Conservation (phyloP, 1,284 basidiomycete species). For the Trichosporon sp. region DNA sequence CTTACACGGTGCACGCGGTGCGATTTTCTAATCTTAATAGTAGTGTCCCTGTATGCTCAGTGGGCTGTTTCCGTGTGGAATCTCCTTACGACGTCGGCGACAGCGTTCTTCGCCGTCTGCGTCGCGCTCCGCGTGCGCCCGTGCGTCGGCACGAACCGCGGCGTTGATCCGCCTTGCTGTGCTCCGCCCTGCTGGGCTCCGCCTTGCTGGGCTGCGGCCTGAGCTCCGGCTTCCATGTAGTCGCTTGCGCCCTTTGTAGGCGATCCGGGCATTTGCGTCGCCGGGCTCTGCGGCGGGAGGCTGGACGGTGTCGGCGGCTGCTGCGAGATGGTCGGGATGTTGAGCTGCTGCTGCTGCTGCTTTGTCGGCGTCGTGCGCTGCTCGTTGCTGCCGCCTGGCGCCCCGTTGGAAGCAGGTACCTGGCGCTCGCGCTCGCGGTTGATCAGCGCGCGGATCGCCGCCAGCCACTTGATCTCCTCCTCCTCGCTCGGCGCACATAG, state of each 20-base stretch:
- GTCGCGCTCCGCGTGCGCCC: slow-evolving; percentile 34
- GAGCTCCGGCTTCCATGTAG: background rate
- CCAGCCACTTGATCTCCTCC: slow-evolving; percentile 97
- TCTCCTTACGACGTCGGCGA: slow-evolving; percentile 42
- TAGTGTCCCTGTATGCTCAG: too few relatives aligned
- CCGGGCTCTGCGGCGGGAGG: background rate
- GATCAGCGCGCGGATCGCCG: slow-evolving; percentile 83
- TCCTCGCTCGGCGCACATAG: slow-evolving; percentile 94
- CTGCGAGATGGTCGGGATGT: slow-evolving; percentile 30
- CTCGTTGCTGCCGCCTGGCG: background rate
- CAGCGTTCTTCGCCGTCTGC: slow-evolving; percentile 44
- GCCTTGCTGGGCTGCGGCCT: background rate
- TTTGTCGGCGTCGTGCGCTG: slow-evolving; percentile 7
- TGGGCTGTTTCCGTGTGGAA: slow-evolving; percentile 12
- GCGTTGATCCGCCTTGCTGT: too few relatives aligned
- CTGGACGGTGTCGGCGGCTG: slow-evolving; percentile 34
- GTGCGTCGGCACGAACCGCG: slow-evolving; percentile 25
- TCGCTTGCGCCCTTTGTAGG: background rate
- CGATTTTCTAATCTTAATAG: too few relatives aligned
- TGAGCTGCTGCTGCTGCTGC: background rate
- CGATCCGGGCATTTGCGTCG: background rate
- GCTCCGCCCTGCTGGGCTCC: background rate
- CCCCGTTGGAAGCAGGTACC: background rate
- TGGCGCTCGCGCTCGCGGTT: slow-evolving; percentile 35
- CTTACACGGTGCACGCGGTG: too few relatives aligned